Evolutionary conservation across 352 stramenopile genomes (phyloP).

Genomic region (Phytophthora crassamura): DNA sequence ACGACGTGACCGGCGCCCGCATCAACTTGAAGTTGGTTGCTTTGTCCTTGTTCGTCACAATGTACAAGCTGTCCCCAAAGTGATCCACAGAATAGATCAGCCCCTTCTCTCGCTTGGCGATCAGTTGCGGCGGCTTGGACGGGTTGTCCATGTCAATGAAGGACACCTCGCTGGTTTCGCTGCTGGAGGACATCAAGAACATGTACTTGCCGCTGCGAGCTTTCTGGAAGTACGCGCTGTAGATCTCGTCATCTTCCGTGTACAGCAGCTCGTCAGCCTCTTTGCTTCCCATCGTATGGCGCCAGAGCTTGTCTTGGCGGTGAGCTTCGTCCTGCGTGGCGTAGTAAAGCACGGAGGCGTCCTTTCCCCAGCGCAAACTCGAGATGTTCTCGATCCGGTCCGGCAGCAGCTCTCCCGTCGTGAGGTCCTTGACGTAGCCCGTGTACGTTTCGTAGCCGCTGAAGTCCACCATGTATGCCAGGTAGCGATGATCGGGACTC

Average conservation of each 20-base stretch:
- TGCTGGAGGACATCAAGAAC: slow-evolving; percentile 88
- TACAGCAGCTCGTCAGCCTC: slow-evolving; percentile 91
- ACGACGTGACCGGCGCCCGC: slow-evolving; percentile 59
- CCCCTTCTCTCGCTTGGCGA: slow-evolving; percentile 73
- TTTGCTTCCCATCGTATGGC: slow-evolving; percentile 83
- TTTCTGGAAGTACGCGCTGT: slow-evolving; percentile 93
- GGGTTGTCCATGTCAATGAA: slow-evolving; percentile 73
- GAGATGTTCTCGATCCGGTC: slow-evolving; percentile 89
- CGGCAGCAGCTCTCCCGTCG: slow-evolving; percentile 64
- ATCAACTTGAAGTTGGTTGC: slow-evolving; percentile 95
- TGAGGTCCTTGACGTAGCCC: slow-evolving; percentile 89
- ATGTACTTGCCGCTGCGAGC: slow-evolving; percentile 93
- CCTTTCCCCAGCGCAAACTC: slow-evolving; percentile 91
- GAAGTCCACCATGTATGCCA: slow-evolving; percentile 96
- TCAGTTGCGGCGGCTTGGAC: slow-evolving; percentile 52
- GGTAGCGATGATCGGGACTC: slow-evolving; percentile 91
- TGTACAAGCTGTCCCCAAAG: slow-evolving; percentile 90
- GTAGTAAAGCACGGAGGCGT: slow-evolving; percentile 95
- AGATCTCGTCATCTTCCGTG: slow-evolving; percentile 95
- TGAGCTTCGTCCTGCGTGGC: slow-evolving; percentile 91
- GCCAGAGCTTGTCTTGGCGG: slow-evolving; percentile 95
- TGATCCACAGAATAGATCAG: slow-evolving; percentile 90
- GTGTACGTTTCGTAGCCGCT: slow-evolving; percentile 95
- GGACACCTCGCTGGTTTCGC: slow-evolving; percentile 93
- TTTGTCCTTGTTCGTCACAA: slow-evolving; percentile 94